Conservation (phyloP, 2,329 filamentous ascomycete genomes). For the Colletotrichum sp. region DNA sequence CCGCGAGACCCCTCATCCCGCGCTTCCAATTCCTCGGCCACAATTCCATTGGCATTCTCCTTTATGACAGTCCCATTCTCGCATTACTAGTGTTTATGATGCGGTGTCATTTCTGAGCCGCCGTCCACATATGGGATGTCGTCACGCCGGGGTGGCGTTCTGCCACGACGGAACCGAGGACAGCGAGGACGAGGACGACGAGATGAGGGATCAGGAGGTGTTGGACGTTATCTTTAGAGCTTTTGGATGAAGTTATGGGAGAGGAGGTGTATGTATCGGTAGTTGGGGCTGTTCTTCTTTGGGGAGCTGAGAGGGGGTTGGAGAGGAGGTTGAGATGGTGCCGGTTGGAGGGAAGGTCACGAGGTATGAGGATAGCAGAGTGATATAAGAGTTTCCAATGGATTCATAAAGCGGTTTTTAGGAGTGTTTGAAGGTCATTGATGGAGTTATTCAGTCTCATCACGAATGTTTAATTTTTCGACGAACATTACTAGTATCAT, state of each 20-base stretch:
- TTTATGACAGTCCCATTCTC: accelerated
- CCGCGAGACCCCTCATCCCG: background rate
- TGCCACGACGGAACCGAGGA: background rate
- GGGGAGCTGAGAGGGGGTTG: too few species aligned
- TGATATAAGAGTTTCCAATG: too few species aligned
- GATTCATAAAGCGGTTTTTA: too few species aligned
- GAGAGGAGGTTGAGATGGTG: too few species aligned
- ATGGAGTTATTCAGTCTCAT: accelerated
- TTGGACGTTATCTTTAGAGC: accelerated
- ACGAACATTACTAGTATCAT: accelerated
- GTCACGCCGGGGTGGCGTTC: background rate
- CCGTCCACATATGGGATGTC: accelerated
- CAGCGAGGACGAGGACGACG: too few species aligned
- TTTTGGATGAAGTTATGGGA: accelerated
- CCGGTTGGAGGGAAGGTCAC: accelerated
- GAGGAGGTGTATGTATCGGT: too few species aligned
- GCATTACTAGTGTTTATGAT: accelerated
- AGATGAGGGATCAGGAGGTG: accelerated
- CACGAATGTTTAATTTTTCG: too few species aligned
- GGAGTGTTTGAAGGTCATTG: too few species aligned
- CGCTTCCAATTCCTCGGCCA: accelerated
- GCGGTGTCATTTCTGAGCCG: background rate
- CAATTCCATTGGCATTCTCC: accelerated
- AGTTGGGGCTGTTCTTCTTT: too few species aligned
- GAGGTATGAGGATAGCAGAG: too few species aligned